Conservation (phyloP, 805 yeast genomes). For the Yamadazyma sp. region DNA sequence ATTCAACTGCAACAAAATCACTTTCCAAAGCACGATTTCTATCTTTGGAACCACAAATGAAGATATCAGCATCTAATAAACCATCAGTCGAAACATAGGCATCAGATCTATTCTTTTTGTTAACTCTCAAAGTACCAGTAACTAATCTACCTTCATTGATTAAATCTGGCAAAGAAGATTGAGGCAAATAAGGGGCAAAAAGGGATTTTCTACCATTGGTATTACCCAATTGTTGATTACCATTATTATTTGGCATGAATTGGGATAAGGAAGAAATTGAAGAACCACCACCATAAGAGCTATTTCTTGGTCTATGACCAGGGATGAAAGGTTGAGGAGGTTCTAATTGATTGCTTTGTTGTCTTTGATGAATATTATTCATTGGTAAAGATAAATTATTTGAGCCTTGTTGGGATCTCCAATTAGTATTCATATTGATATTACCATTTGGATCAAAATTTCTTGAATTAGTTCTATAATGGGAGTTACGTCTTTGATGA, state of each 20-base stretch:
- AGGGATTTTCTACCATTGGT: slow-evolving; percentile 66
- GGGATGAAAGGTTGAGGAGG: slow-evolving; percentile 57
- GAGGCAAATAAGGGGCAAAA: slow-evolving; percentile 96
- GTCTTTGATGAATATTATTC: slow-evolving; percentile 20
- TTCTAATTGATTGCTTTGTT: slow-evolving; percentile 24
- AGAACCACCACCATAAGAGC: slow-evolving; percentile 57
- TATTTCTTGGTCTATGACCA: slow-evolving; percentile 69
- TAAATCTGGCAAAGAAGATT: slow-evolving; percentile 83
- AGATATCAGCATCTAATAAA: slow-evolving; percentile 91
- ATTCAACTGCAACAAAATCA: slow-evolving; percentile 92
- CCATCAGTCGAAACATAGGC: slow-evolving; percentile 99
- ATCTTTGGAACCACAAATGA: slow-evolving; percentile 97
- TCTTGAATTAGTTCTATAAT: slow-evolving; percentile 37
- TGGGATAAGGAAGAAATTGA: slow-evolving; percentile 50
- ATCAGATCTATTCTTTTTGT: slow-evolving; percentile 93
- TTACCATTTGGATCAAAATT: slow-evolving; percentile 33
- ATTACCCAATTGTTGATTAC: slow-evolving; percentile 24
- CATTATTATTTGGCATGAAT: slow-evolving; percentile 27
- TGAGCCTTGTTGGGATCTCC: slow-evolving; percentile 57
- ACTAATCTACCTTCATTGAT: slow-evolving; percentile 89
- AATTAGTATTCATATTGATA: slow-evolving; percentile 50
- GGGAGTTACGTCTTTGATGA: slow-evolving; percentile 40
- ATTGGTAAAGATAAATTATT: slow-evolving; percentile 1
- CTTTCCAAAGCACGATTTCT: slow-evolving; percentile 97
- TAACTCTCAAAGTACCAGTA: slow-evolving; percentile 88